These are phyloP conservation scores for Thelonectria blattea DNA, from an alignment of 2,329 filamentous ascomycete genomes.

Conservation along the genomic window DNA sequence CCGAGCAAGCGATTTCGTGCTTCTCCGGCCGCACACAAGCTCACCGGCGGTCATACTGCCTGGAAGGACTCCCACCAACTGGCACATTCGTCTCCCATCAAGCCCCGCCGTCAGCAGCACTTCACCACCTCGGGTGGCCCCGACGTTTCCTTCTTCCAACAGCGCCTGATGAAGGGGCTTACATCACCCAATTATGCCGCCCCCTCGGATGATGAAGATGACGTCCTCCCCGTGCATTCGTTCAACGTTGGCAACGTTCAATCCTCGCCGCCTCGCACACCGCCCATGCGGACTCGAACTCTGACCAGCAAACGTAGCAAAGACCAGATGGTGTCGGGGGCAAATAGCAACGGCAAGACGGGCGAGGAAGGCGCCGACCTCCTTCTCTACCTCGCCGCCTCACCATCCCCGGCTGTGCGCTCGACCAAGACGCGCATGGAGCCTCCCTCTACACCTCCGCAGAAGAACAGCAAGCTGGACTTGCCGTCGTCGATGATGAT, in stretches of 20 bases:
- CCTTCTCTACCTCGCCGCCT: slow-evolving; percentile 85
- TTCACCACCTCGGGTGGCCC: slow-evolving; percentile 76
- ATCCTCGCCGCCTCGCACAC: slow-evolving; percentile 86
- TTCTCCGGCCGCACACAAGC: slow-evolving; percentile 66
- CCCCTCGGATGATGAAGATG: slow-evolving; percentile 80
- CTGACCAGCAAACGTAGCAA: slow-evolving; percentile 55
- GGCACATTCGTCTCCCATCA: slow-evolving; percentile 85
- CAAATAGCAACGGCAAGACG: slow-evolving; percentile 57
- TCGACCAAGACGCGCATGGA: slow-evolving; percentile 59
- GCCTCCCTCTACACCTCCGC: slow-evolving; percentile 77
- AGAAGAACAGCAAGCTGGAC: slow-evolving; percentile 69
- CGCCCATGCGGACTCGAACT: slow-evolving; percentile 67
- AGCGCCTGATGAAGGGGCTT: slow-evolving; percentile 69
- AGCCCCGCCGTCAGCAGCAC: slow-evolving; percentile 74
- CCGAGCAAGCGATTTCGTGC: slow-evolving; percentile 72
- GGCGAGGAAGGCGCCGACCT: slow-evolving; percentile 84
- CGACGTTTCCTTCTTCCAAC: slow-evolving; percentile 79
- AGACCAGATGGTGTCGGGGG: slow-evolving; percentile 49
- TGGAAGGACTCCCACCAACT: slow-evolving; percentile 82
- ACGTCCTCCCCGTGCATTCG: slow-evolving; percentile 77
- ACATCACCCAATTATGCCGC: slow-evolving; percentile 66
- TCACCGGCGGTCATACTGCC: slow-evolving; percentile 60
- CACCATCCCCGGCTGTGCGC: slow-evolving; percentile 81
- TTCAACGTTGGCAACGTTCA: slow-evolving; percentile 69
- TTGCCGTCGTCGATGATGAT: slow-evolving; percentile 87